Evolutionary conservation across 345 rosid genomes (phyloP).

Genomic region (Moringa oleifera): DNA sequence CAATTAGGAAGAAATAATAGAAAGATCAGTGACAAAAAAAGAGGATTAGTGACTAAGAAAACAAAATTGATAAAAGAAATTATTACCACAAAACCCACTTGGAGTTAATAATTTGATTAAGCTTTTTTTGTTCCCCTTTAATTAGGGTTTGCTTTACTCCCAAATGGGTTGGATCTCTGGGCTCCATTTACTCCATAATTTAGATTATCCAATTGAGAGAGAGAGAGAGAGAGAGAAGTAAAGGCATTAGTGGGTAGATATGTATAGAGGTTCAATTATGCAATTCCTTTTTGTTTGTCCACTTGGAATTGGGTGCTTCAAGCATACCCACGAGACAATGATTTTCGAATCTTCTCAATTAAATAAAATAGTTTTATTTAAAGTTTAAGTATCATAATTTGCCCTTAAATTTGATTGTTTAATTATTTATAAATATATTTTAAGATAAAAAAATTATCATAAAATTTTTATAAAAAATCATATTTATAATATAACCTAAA

Average conservation of each 20-base stretch:
- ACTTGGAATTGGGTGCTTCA: not conserved
- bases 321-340: not conserved
- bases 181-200: constrained; percentile 27
- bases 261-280: not conserved
- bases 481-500: too few species aligned
- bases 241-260: not conserved
- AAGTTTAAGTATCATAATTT: not conserved
- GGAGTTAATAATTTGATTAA: constrained; percentile 5
- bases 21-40: not conserved
- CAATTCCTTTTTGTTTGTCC: too few species aligned
- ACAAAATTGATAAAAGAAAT: not conserved
- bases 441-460: too few species aligned
- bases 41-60: not conserved
- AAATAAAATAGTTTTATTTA: not conserved
- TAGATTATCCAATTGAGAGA: constrained; percentile 4
- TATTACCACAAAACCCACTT: too few species aligned
- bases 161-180: constrained; percentile 24
- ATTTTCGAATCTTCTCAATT: constrained; percentile 1
- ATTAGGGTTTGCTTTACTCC: not conserved
- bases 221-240: not conserved
- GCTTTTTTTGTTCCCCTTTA: constrained; percentile 9
- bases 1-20: not conserved
- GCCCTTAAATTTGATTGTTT: not conserved
- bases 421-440: not conserved
- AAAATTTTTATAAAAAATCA: too few species aligned